A percentile compares a stretch with the other conserved stretches of the same genome.
Conservation (phyloP, 257 asterid species). For the Fraxinus quadrangulata region DNA sequence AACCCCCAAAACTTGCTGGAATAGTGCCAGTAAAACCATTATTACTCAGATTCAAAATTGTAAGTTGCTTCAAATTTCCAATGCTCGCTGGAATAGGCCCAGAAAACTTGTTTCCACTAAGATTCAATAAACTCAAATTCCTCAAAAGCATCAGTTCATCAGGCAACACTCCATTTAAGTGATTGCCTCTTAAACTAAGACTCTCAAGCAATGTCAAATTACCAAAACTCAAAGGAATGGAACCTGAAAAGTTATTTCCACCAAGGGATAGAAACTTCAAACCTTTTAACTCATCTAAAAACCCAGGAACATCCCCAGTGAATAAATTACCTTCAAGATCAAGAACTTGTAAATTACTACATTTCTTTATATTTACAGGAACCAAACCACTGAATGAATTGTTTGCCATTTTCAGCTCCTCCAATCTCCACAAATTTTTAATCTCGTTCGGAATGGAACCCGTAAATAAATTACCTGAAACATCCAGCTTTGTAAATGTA, state of each 20-base stretch:
- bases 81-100: constrained; percentile 53
- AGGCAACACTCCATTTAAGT: constrained; percentile 49
- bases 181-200: constrained; percentile 49
- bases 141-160: constrained; percentile 48
- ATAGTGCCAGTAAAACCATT: constrained; percentile 54
- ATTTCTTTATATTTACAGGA: constrained; percentile 46
- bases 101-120: constrained; percentile 55
- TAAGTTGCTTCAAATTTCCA: constrained; percentile 49
- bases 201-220: constrained; percentile 48
- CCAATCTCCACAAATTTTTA: constrained; percentile 49
- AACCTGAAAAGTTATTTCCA: constrained; percentile 52
- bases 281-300: constrained; percentile 37
- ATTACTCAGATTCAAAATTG: constrained; percentile 57
- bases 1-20: constrained; percentile 59
- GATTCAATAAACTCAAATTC: constrained; percentile 52
- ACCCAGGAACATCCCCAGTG: constrained; percentile 48
- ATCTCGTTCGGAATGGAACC: constrained; percentile 50
- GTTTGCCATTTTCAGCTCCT: constrained; percentile 55
- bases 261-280: constrained; percentile 50
- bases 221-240: constrained; percentile 45
- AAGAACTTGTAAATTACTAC: constrained; percentile 47
- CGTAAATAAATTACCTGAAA: constrained; percentile 58
- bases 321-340: constrained; percentile 64
- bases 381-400: constrained; percentile 53
- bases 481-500: constrained; percentile 48